phyloP scores from a whole-genome alignment of 1,139 yeast genomes.

The Zygosaccharomyces sapae region DNA sequence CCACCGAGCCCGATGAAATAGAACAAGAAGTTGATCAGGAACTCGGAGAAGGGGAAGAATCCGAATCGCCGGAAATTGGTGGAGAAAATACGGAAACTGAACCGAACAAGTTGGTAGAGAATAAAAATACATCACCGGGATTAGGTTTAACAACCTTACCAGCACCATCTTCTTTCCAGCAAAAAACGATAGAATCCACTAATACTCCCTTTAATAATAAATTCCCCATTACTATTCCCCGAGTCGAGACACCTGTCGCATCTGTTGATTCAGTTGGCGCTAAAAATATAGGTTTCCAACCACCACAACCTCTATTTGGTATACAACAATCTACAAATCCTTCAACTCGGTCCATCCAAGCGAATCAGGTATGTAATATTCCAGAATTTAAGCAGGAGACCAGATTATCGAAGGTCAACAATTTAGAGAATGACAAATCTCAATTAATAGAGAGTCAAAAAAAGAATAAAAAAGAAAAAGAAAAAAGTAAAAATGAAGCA shows the following conservation, averaged over 20 bases:
- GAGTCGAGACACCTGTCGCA: too few relatives aligned
- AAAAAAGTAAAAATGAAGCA: constrained; percentile 28
- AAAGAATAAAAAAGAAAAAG: constrained; percentile 16
- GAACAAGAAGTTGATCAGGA: not conserved
- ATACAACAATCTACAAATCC: too few relatives aligned
- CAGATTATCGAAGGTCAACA: not conserved
- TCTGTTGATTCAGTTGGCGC: too few relatives aligned
- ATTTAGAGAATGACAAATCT: not conserved
- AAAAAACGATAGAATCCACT: not conserved
- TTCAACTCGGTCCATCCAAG: too few relatives aligned
- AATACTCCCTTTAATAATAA: too few relatives aligned
- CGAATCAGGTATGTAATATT: too few relatives aligned
- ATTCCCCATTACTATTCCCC: too few relatives aligned
- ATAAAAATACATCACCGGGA: not conserved
- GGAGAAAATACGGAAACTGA: not conserved
- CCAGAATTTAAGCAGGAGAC: not conserved
- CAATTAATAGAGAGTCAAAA: not conserved
- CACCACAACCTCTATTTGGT: too few relatives aligned
- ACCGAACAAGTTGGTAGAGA: not conserved
- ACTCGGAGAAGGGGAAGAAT: not conserved
- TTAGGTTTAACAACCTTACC: not conserved
- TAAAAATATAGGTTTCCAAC: too few relatives aligned
- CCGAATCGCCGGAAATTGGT: not conserved
- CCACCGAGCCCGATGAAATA: not conserved
- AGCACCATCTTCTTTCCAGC: not conserved